Conservation (phyloP, 2,329 filamentous ascomycete species). For the Cladosporium halotolerans region DNA sequence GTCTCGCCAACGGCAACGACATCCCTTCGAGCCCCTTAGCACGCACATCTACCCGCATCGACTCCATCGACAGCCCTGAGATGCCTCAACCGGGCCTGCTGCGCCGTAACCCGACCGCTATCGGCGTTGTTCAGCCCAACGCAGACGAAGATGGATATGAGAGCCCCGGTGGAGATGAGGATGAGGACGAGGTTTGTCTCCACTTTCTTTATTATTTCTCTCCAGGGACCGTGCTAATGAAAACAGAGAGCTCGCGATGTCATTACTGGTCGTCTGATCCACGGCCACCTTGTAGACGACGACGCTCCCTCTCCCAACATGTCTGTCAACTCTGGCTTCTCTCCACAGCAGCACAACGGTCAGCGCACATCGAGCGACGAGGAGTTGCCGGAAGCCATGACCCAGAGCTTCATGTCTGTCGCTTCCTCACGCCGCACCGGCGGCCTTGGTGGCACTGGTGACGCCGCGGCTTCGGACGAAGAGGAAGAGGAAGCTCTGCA, state of each 20-base stretch:
- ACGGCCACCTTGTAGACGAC: constrained; percentile 93
- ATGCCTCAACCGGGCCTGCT: constrained; percentile 8
- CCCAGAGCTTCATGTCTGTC: constrained; percentile 72
- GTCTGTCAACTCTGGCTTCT: constrained; percentile 57
- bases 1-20: constrained; percentile 23
- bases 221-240: background rate
- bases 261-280: constrained; percentile 81
- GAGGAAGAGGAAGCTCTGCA: constrained; percentile 89
- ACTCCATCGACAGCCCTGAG: constrained; percentile 20
- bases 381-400: constrained; percentile 74
- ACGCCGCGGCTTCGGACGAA: constrained; percentile 75
- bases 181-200: constrained; percentile 29
- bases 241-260: constrained; percentile 69
- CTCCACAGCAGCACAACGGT: constrained; percentile 39
- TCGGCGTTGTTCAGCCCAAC: constrained; percentile 21
- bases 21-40: constrained; percentile 27
- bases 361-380: constrained; percentile 41
- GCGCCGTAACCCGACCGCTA: constrained; percentile 21
- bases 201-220: background rate
- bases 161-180: constrained; percentile 28
- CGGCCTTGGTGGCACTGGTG: constrained; percentile 74
- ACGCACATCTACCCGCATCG: constrained; percentile 24
- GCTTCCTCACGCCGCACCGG: constrained; percentile 57
- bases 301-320: constrained; percentile 74
- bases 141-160: constrained; percentile 31